Base-by-base conservation (phyloP, 2,329 filamentous ascomycete species). In the Neofusicoccum laricinum region DNA sequence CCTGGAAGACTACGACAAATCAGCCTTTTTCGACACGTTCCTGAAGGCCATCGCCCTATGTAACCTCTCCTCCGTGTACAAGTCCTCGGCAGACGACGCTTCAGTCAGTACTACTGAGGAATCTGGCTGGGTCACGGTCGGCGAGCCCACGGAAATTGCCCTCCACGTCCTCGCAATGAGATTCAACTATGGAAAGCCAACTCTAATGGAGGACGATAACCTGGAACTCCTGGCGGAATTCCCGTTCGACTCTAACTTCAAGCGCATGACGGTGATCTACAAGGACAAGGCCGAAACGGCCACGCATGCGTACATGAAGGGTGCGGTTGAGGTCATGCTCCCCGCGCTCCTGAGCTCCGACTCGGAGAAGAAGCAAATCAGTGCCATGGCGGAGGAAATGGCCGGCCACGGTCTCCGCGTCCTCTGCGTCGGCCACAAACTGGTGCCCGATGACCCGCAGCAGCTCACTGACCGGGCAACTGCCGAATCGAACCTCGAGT, bases 401-500 rank as follows among this genome's bases (percentile, higher is more conserved):
- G 75, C 75, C n/a, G 70, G 71, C 11, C 71, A 77, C 67, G 75
- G 75, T 51, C 71, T 77, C 1, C 75, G 75, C 50, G 73, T 77
- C 34, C 71, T 77, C 25, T 76, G 75, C 62, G 73, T 77, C 40
- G 75, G 74, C 30, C 75, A 77, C 65, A 77, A 75, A 68, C 19
- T 63, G 14, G 49, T 63, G 11, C 40, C 30, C 1, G 38, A 63
- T 10, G 49, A 63, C 5, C 19, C 40, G 17, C 10, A 46, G 17
- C 61, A 63, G 21, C 38, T 63, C 17, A 21, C 61, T 10, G 61
- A 74, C 45, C 90, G 92, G 5, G 78, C 80, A 5, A 77, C 82
- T 4, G 84, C 94, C 14, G 92, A 96, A 73, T 79, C 81, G 40
- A 81, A 86, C 34, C 85, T 97, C 36, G 84, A 83, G 2, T 90